A percentile compares a stretch with the other conserved stretches of the same genome.
These are phyloP conservation scores for Thecaphora frezii DNA, from an alignment of 1,284 basidiomycete genomes.

Conservation along the genomic window DNA sequence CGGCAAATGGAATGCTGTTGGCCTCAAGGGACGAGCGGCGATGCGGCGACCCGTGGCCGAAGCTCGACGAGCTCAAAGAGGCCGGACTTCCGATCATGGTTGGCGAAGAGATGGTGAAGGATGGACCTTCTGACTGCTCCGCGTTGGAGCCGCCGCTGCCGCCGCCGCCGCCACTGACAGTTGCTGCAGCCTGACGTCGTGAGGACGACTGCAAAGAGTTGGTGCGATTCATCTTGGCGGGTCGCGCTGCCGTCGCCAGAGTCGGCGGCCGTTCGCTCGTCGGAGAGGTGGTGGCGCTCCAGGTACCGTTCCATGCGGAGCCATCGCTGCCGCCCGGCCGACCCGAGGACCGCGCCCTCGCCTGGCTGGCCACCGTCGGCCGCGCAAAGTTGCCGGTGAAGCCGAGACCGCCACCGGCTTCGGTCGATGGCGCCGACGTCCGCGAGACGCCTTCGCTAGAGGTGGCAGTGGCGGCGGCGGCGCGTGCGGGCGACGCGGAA, in stretches of 20 bases:
- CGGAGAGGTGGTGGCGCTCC: constrained; percentile 1
- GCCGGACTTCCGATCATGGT: constrained; percentile 2
- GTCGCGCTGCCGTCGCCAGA: constrained; percentile 1
- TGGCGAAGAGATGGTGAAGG: not conserved
- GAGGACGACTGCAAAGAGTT: constrained; percentile 11
- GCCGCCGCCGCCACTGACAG: not conserved
- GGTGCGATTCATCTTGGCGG: constrained; percentile 7
- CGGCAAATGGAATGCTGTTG: constrained; percentile 10
- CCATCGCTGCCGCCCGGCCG: constrained; percentile 20
- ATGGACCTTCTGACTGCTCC: constrained; percentile 5
- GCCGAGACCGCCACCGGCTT: not conserved
- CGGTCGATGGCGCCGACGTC: not conserved
- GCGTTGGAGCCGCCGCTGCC: constrained; percentile 19
- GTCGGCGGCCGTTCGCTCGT: constrained; percentile 5
- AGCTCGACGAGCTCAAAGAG: constrained; percentile 1
- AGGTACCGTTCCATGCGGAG: not conserved
- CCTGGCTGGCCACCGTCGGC: constrained; percentile 41
- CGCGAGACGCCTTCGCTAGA: too few species aligned
- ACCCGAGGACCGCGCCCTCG: constrained; percentile 21
- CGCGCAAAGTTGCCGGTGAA: constrained; percentile 24
- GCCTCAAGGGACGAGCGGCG: not conserved
- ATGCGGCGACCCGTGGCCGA: constrained; percentile 6
- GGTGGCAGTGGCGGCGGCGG: not conserved
- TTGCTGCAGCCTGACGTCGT: constrained; percentile 11
- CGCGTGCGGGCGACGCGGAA: constrained; percentile 10